Evolutionary conservation across 257 asterid species (phyloP).

Genomic region (Cruciata laevipes): DNA sequence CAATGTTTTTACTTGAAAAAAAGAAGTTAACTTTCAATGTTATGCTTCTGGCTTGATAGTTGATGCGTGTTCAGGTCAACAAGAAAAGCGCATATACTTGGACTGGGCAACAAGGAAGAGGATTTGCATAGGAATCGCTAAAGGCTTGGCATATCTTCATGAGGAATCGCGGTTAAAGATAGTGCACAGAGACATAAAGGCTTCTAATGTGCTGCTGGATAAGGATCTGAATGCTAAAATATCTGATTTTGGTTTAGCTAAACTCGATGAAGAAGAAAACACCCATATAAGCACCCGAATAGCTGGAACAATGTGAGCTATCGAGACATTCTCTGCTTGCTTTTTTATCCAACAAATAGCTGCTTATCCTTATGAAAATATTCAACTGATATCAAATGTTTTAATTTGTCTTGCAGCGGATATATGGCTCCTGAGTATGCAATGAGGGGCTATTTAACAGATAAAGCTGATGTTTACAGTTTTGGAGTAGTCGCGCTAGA

Average conservation of each 20-base stretch:
- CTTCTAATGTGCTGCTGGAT: slow-evolving; percentile 38
- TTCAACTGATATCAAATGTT: background rate
- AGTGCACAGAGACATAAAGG: slow-evolving; percentile 41
- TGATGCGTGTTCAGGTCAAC: no score
- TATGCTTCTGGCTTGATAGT: no score
- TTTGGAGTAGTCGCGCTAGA: slow-evolving; percentile 39
- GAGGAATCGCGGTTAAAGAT: slow-evolving; percentile 44
- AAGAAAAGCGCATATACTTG: slow-evolving; percentile 27
- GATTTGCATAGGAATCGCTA: slow-evolving; percentile 37
- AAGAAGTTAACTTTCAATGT: no score
- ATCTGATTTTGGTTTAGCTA: slow-evolving; percentile 46
- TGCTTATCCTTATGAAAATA: background rate
- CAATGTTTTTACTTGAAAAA: background rate
- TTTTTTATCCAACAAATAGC: background rate
- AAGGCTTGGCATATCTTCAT: slow-evolving; percentile 40
- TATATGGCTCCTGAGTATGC: slow-evolving; percentile 50
- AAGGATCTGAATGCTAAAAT: slow-evolving; percentile 39
- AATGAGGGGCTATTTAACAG: slow-evolving; percentile 47
- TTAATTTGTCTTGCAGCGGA: slow-evolving; percentile 23
- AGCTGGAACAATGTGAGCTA: slow-evolving; percentile 40
- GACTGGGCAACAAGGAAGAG: slow-evolving; percentile 36
- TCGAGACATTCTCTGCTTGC: background rate
- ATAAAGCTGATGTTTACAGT: slow-evolving; percentile 45
- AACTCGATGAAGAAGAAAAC: slow-evolving; percentile 41
- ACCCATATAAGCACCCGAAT: slow-evolving; percentile 47